Base-by-base conservation (phyloP, 768 basidiomycete genomes). In the Cytidiella melzeri region DNA sequence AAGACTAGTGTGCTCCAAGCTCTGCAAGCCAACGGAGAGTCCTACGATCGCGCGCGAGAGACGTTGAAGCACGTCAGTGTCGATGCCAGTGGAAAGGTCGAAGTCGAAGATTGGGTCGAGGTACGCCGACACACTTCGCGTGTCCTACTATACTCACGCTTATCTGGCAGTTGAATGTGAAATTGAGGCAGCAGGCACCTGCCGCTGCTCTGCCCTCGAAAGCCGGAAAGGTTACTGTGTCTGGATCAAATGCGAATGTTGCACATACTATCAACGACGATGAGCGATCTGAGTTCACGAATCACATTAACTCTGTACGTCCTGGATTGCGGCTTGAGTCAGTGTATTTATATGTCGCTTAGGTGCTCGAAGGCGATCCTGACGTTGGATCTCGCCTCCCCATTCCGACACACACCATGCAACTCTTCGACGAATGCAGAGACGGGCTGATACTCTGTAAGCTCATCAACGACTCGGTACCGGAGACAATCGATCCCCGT, bases 401-500 rank as follows among this genome's bases (percentile, higher is more conserved):
- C 4, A 95, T 98, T 54, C 94, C 93, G 0, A 94, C 92, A 6
- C 79, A 91, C 48, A 97, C 93, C 18, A 96, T 98, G 94, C 96
- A 99, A 58, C 77, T 99, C 55, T 98, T 98, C 61, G 96, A 98
- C 63, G 96, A 98, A 67, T 89, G 86, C 68, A 81, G 86, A 61
- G 95, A 99, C 61, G 96, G 95, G 55, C 74, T 99, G 62, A 83
- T 99, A 59, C 86, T 99, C 25, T 96, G 89, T 69, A 98, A 97
- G 76, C 84, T 98, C 56, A 92, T 98, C 77, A 95, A 99, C 68
- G 95, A 99, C 71, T 95, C 96, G 39, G 96, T 99, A 3, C 95
- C 96, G 10, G 95, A 98, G 68, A 99, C 96, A 5, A 99, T 99
- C 71, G 95, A 98, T 70, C 88, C 83, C 53, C 95, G 96, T 76